Percentiles rank a stretch among this genome's conserved stretches.
phyloP scores from a whole-genome alignment of 805 yeast genomes.

The Sugiyamaella boreocaroliniensis region DNA sequence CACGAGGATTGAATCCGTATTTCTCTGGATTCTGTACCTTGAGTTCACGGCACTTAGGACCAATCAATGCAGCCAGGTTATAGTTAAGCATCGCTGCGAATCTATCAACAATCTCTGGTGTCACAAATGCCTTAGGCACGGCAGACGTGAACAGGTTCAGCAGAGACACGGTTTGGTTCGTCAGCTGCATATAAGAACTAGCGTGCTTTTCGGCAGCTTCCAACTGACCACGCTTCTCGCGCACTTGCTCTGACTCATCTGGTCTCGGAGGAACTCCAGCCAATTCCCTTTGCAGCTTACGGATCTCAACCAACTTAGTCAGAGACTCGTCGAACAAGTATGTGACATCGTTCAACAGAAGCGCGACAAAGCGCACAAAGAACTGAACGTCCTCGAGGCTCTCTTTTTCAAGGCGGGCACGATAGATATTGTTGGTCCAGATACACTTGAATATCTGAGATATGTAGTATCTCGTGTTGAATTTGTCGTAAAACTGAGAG shows the following conservation, averaged over 20 bases:
- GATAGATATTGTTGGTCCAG: conserved; percentile 69
- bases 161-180: conserved; percentile 73
- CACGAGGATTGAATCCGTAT: conserved; percentile 76
- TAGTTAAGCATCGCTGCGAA: conserved; percentile 94
- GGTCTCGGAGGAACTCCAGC: conserved; percentile 11
- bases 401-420: conserved; percentile 60
- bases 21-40: conserved; percentile 79
- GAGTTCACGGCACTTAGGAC: conserved; percentile 85
- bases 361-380: conserved; percentile 85
- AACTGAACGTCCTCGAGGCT: conserved; percentile 68
- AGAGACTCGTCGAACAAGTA: conserved; percentile 86
- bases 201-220: conserved; percentile 68
- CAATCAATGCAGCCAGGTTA: conserved; percentile 86
- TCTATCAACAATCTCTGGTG: conserved; percentile 87
- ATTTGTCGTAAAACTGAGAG: conserved; percentile 92
- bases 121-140: conserved; percentile 78
- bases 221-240: conserved; percentile 54
- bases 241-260: conserved; percentile 32
- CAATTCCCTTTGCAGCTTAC: conserved; percentile 61
- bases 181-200: conserved; percentile 70
- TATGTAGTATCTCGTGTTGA: conserved; percentile 81
- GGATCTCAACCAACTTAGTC: conserved; percentile 70
- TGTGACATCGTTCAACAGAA: conserved; percentile 92
- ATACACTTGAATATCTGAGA: conserved; percentile 74
- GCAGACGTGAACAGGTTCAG: conserved; percentile 78